Conservation (phyloP, 805 yeast genomes). For the Myxozyma kluyveri region DNA sequence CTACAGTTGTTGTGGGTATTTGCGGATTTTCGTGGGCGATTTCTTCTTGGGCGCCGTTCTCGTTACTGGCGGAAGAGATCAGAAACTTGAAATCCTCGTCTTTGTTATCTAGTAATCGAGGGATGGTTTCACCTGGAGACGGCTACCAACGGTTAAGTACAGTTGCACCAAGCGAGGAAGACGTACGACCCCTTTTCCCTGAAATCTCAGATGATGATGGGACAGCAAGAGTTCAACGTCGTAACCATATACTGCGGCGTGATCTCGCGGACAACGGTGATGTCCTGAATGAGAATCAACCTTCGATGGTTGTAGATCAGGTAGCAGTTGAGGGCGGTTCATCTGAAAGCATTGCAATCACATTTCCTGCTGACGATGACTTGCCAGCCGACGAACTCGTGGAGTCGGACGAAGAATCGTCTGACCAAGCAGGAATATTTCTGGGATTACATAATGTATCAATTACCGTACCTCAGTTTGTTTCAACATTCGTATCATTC, state of each 20-base stretch:
- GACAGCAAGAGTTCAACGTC: background rate
- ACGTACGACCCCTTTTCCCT: background rate
- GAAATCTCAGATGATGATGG: background rate
- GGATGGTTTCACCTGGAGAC: background rate
- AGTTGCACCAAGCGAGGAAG: background rate
- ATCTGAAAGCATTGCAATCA: background rate
- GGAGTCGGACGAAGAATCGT: conserved; percentile 16
- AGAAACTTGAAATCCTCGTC: conserved; percentile 10
- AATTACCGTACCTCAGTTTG: conserved; percentile 42
- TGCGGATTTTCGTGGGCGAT: conserved; percentile 31
- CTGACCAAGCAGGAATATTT: conserved; percentile 40
- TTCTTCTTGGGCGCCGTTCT: conserved; percentile 29
- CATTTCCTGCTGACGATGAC: background rate
- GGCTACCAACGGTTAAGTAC: conserved; percentile 3
- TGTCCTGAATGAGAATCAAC: no score
- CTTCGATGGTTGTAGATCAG: no score
- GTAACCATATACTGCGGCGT: no score
- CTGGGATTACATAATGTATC: conserved; percentile 44
- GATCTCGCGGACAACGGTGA: no score
- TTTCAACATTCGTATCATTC: conserved; percentile 42
- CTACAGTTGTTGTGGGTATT: conserved; percentile 25
- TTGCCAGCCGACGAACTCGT: conserved; percentile 2
- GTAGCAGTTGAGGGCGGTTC: background rate
- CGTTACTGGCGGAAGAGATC: conserved; percentile 28
- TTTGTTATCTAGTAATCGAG: background rate